A percentile compares a stretch with the other conserved stretches of the same genome.
Evolutionary conservation across 192 early-diverging fungal species (phyloP).

Genomic region (Diversispora epigaea): DNA sequence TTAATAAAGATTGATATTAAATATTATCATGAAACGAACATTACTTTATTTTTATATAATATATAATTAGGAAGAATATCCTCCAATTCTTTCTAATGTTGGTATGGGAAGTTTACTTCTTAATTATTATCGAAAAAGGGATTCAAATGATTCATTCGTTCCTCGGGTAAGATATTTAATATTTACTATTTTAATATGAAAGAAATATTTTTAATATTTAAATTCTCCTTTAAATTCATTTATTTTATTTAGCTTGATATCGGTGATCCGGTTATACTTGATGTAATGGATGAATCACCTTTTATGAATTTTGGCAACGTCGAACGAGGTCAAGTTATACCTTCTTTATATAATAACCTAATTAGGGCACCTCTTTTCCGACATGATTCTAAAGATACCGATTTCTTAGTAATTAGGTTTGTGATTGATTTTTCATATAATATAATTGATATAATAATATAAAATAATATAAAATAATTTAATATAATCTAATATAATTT

Average conservation of each 20-base stretch:
- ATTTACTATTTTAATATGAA: too few species aligned
- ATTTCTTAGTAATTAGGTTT: conserved; percentile 81
- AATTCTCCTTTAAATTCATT: too few species aligned
- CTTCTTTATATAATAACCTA: conserved; percentile 91
- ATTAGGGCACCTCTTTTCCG: conserved; percentile 88
- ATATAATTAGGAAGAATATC: conserved; percentile 80
- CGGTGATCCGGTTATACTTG: conserved; percentile 83
- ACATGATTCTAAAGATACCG: conserved; percentile 67
- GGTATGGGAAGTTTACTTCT: conserved; percentile 94
- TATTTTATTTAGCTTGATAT: conserved; percentile 58
- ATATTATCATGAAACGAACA: too few species aligned
- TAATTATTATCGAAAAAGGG: conserved; percentile 93
- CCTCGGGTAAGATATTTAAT: conserved; percentile 59
- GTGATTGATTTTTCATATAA: too few species aligned
- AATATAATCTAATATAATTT: too few species aligned
- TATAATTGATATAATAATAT: too few species aligned
- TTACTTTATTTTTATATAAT: background rate
- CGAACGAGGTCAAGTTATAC: conserved; percentile 84
- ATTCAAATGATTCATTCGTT: conserved; percentile 74
- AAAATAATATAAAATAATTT: too few species aligned
- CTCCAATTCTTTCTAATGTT: conserved; percentile 84
- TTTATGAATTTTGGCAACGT: conserved; percentile 96
- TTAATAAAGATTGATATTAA: too few species aligned
- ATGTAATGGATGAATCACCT: conserved; percentile 87
- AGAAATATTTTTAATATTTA: too few species aligned